A percentile compares a stretch with the other conserved stretches of the same genome.
These are phyloP conservation scores for Penicillium verrucosum DNA, from an alignment of 2,329 filamentous ascomycete genomes.

Conservation along the genomic window DNA sequence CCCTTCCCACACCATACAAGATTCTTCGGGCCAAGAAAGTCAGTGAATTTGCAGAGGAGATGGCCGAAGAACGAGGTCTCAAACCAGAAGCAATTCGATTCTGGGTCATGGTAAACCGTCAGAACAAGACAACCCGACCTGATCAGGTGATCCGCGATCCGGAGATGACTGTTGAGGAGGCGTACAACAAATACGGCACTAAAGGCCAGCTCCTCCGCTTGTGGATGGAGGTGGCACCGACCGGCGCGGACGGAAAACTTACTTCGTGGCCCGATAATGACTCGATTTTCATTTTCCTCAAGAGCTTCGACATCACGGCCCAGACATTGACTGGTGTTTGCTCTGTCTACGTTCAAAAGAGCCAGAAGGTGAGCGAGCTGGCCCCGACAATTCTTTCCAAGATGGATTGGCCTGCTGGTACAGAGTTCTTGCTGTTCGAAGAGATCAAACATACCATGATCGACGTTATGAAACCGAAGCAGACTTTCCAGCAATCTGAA, in stretches of 20 bases:
- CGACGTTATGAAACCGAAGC: conserved; percentile 86
- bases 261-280: conserved; percentile 63
- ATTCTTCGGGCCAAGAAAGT: conserved; percentile 73
- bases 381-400: conserved; percentile 71
- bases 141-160: conserved; percentile 80
- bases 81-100: conserved; percentile 71
- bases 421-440: conserved; percentile 75
- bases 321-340: conserved; percentile 75
- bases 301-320: conserved; percentile 77
- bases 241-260: conserved; percentile 63
- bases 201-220: conserved; percentile 68
- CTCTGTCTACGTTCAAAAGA: conserved; percentile 81
- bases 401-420: conserved; percentile 82
- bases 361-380: conserved; percentile 83
- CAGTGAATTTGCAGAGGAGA: conserved; percentile 65
- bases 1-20: conserved; percentile 69
- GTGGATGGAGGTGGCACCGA: conserved; percentile 78
- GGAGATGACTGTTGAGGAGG: conserved; percentile 74
- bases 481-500: conserved; percentile 84
- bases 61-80: conserved; percentile 67
- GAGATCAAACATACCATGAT: conserved; percentile 99
- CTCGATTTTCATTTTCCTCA: conserved; percentile 81
- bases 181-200: conserved; percentile 64
- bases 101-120: conserved; percentile 97
- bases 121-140: conserved; percentile 93